Base-by-base conservation (phyloP, 108 stramenopile species). In the Fistulifera pelliculosa region DNA sequence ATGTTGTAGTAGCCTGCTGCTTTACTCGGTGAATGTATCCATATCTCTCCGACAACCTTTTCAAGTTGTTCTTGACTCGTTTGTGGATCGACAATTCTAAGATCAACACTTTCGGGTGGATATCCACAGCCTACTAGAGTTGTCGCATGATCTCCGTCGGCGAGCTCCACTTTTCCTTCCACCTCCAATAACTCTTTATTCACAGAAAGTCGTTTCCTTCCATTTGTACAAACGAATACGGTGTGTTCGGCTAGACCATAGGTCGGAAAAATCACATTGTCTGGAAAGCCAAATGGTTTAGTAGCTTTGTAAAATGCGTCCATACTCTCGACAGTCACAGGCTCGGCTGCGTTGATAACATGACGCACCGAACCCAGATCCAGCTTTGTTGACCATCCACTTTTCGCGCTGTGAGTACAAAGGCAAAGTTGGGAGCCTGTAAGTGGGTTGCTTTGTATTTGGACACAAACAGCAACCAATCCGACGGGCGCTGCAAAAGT, bases 211-310 rank as follows among this genome's bases (percentile, higher is more conserved):
- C 61, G 71, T 42, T 90, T 82, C 26, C 64, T 68, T 16, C 94
- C 96, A 38, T 87, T 82, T 8, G 83, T 85, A 44, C 90, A 85
- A 23, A 98, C 96, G 65, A 94, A 96, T 10, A 99, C 99, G 17
- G 97, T 98, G 55, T 94, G 90, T 71, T 99, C 99, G 4, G 99
- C 99, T 27, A 99, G 63, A 0, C 99, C 99, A 66, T 98, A 99
- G 17, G 94, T 94, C 12, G 95, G 95, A 52, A 61, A 81, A 39
- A 97, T 93, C 23, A 81, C 90, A 17, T 65, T 59, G 11, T 56
- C 47, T 27, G 41, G 58, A 23, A 99, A 65, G 16, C 95, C 94
- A 63, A 74, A 80, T 8, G 78, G 71, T 14, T 52, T 47, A 69
- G 96, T 96, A 8, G 74, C 70, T 1, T 60, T 58, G 16, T 71